Evolutionary conservation across 2,329 filamentous ascomycete species (phyloP).

Genomic region (Geosmithia flava): DNA sequence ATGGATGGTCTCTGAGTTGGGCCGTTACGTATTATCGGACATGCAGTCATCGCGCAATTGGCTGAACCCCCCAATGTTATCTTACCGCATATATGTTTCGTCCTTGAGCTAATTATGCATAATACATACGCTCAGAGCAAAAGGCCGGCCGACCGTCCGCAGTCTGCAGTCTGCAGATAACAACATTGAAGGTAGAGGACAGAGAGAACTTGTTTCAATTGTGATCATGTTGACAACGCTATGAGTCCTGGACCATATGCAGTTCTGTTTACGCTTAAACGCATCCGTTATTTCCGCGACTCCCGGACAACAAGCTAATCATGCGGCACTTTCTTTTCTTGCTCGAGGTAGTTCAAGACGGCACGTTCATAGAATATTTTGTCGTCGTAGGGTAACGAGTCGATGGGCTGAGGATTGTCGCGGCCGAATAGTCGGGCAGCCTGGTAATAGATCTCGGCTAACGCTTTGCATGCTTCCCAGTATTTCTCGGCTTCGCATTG

Average conservation of each 20-base stretch:
- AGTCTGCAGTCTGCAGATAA: too few relatives aligned
- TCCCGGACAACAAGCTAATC: too few relatives aligned
- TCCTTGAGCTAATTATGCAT: neutral
- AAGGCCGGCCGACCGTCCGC: too few relatives aligned
- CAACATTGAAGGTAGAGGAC: too few relatives aligned
- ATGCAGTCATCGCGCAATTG: neutral
- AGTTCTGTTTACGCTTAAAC: too few relatives aligned
- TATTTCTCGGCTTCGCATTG: slow-evolving; percentile 11
- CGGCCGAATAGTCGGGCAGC: slow-evolving; percentile 16
- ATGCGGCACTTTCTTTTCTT: slow-evolving; percentile 1
- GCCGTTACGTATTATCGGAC: neutral
- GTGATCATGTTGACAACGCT: too few relatives aligned
- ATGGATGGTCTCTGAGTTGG: neutral
- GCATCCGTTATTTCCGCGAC: too few relatives aligned
- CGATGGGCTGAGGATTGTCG: neutral
- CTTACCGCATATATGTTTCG: neutral
- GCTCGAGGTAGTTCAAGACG: neutral
- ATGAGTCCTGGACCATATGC: too few relatives aligned
- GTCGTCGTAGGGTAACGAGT: neutral
- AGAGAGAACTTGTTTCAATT: too few relatives aligned
- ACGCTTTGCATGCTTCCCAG: slow-evolving; percentile 10
- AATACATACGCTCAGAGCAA: too few relatives aligned
- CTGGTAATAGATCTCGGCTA: slow-evolving; percentile 19
- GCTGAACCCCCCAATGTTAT: neutral
- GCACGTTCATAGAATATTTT: neutral